Evolutionary conservation across 2,329 filamentous ascomycete species (phyloP), one percentile per base, ranked within the genome.

Genomic region (Knoxdaviesia capensis): DNA sequence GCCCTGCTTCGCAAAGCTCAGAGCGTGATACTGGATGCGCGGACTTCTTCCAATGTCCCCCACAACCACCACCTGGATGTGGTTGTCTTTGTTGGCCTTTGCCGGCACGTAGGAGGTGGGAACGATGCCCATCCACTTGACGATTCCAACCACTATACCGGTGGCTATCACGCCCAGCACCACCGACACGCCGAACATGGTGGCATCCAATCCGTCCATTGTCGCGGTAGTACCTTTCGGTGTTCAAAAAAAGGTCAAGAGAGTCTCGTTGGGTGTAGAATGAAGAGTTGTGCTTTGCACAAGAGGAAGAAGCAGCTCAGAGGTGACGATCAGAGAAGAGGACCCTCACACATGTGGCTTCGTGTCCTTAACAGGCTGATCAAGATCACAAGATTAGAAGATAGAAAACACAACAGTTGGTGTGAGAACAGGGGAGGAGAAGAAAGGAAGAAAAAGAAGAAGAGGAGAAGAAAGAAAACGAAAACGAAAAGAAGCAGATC

Each of bases 21-120:
- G 65, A 20, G 88, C 88, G 69, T 98, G 90, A 53, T 98, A 96
- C 55, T 96, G 87, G 88, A 98, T 98, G 44, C 90, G 84, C 40
- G 90, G 90, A 56, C 88, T 96, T 38, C 87, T 76, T 35, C 90
- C 90, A 56, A 98, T 87, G 54, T 98, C 90, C 38, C 90, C 90
- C 31, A 98, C 71, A 11, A 98, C 90, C 10, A 98, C 69, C 41
- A 98, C 74, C 58, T 94, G 85, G 37, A 88, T 54, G 46, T 62
- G 62, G 36, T 64, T 59, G 48, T 63, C 56, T 28, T 57, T 50
- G 34, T 55, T 54, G 8, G 53, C 52, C 45, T 50, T 49, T 2
- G 59, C 51, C 5, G 59, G 57, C 7, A 41, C 47, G 45, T 63
- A 59, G 9, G 57, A 54, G 11, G 52, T 56, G 6, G 62, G 63